Percentiles rank a stretch among this genome's conserved stretches.
Conservation (phyloP, 2,329 filamentous ascomycete genomes). For the Magnaporthales sp. region DNA sequence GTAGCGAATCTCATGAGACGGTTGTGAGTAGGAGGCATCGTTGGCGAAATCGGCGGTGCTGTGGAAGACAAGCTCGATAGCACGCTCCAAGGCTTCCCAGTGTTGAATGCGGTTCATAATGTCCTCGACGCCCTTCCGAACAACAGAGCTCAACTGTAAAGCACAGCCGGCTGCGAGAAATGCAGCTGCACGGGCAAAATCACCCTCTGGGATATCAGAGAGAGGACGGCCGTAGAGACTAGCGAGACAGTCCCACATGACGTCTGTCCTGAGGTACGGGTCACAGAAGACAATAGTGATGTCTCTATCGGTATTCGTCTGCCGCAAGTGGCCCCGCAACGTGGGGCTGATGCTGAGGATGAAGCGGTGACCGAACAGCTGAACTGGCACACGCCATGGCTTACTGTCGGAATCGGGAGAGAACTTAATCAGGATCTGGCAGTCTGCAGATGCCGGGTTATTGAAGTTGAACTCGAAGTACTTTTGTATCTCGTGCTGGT, state of each 20-base stretch:
- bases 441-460: constrained; percentile 10
- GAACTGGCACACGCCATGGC: constrained; percentile 1
- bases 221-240: constrained; percentile 13
- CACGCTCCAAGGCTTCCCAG: constrained; percentile 13
- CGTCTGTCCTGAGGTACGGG: constrained; percentile 9
- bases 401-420: not conserved
- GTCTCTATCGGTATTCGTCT: not conserved
- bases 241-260: constrained; percentile 9
- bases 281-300: constrained; percentile 7
- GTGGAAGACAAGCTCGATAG: constrained; percentile 11
- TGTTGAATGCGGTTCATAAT: constrained; percentile 6
- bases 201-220: constrained; percentile 2
- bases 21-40: constrained; percentile 17
- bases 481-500: not conserved
- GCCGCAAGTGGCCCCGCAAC: constrained; percentile 7
- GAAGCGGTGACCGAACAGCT: constrained; percentile 13
- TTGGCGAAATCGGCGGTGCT: constrained; percentile 18
- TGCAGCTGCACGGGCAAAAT: not conserved
- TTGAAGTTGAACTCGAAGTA: constrained; percentile 8
- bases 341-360: constrained; percentile 13
- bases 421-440: constrained; percentile 10
- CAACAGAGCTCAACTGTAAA: not conserved
- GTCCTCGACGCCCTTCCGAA: constrained; percentile 7
- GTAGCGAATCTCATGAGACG: constrained; percentile 23
- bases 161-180: constrained; percentile 1